A percentile compares a stretch with the other conserved stretches of the same genome.
Evolutionary conservation across 805 yeast species (phyloP).

Genomic region (Monosporozyma solicola): DNA sequence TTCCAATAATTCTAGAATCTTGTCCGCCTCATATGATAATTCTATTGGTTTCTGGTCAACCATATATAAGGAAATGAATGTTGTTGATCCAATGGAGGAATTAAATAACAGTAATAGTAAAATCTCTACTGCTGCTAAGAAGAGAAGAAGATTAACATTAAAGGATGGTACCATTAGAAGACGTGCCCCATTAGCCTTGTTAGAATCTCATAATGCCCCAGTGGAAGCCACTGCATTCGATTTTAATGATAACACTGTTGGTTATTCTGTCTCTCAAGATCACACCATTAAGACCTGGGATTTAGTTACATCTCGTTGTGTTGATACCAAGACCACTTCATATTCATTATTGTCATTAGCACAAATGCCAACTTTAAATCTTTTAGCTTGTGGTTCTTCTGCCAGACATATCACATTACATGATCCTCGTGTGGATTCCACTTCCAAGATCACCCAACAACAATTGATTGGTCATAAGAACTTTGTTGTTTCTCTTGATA

Average conservation of each 20-base stretch:
- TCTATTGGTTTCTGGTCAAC: slow-evolving; percentile 86
- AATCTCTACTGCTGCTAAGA: slow-evolving; percentile 71
- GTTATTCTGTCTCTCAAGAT: slow-evolving; percentile 91
- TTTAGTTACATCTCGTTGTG: slow-evolving; percentile 71
- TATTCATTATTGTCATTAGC: slow-evolving; percentile 72
- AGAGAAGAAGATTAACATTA: slow-evolving; percentile 75
- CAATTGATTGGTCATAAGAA: slow-evolving; percentile 86
- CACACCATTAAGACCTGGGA: slow-evolving; percentile 97
- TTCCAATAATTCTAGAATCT: slow-evolving; percentile 45
- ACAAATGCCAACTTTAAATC: slow-evolving; percentile 54
- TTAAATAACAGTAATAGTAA: slow-evolving; percentile 35
- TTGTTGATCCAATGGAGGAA: slow-evolving; percentile 41
- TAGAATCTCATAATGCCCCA: slow-evolving; percentile 79
- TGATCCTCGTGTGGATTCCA: slow-evolving; percentile 68
- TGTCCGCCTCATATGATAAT: slow-evolving; percentile 80
- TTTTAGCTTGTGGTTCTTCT: slow-evolving; percentile 89
- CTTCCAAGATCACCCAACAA: slow-evolving; percentile 52
- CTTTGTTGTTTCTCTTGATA: slow-evolving; percentile 73
- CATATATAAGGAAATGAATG: slow-evolving; percentile 71
- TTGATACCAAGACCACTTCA: slow-evolving; percentile 82
- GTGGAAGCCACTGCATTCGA: slow-evolving; percentile 82
- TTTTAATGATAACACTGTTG: slow-evolving; percentile 63
- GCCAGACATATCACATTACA: slow-evolving; percentile 95
- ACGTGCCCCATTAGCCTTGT: slow-evolving; percentile 68
- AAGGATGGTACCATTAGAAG: slow-evolving; percentile 69